These are phyloP conservation scores for Penicillium cataractarum DNA, from an alignment of 495 filamentous ascomycete genomes.

Conservation along the genomic window DNA sequence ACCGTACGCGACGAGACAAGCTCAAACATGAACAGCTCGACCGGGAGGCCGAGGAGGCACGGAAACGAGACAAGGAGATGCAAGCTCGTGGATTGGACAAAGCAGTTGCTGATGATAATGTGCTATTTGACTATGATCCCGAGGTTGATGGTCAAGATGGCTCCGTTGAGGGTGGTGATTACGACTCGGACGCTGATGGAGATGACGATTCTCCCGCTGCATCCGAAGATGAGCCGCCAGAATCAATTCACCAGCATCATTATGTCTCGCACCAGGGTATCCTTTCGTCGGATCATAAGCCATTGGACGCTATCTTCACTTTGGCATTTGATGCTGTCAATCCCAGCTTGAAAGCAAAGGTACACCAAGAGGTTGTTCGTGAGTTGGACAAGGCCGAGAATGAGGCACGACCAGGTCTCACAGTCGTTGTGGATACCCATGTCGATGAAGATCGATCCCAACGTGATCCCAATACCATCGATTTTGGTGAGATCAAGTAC, in stretches of 20 bases:
- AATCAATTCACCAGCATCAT: slow-evolving; percentile 66
- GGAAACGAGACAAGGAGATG: slow-evolving; percentile 82
- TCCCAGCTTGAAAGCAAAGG: slow-evolving; percentile 74
- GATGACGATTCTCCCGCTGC: slow-evolving; percentile 21
- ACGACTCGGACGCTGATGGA: slow-evolving; percentile 46
- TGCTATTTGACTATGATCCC: slow-evolving; percentile 90
- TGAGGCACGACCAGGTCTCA: slow-evolving; percentile 81
- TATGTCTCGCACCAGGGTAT: slow-evolving; percentile 90
- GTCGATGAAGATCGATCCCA: slow-evolving; percentile 33
- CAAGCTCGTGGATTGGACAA: slow-evolving; percentile 75
- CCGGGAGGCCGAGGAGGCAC: slow-evolving; percentile 65
- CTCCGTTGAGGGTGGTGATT: slow-evolving; percentile 60
- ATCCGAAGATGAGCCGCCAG: slow-evolving; percentile 23
- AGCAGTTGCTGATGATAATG: slow-evolving; percentile 74
- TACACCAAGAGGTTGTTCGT: slow-evolving; percentile 85
- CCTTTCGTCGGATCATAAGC: slow-evolving; percentile 95
- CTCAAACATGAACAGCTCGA: slow-evolving; percentile 69
- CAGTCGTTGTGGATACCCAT: slow-evolving; percentile 75
- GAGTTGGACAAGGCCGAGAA: slow-evolving; percentile 93
- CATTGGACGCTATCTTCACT: slow-evolving; percentile 76
- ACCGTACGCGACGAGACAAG: slow-evolving; percentile 71
- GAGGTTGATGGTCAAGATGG: slow-evolving; percentile 63
- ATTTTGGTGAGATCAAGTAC: slow-evolving; percentile 76
- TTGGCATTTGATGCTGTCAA: slow-evolving; percentile 84
- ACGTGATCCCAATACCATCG: slow-evolving; percentile 59